phyloP scores from a whole-genome alignment of 129 eudicot species.

The Artemisia argyi region DNA sequence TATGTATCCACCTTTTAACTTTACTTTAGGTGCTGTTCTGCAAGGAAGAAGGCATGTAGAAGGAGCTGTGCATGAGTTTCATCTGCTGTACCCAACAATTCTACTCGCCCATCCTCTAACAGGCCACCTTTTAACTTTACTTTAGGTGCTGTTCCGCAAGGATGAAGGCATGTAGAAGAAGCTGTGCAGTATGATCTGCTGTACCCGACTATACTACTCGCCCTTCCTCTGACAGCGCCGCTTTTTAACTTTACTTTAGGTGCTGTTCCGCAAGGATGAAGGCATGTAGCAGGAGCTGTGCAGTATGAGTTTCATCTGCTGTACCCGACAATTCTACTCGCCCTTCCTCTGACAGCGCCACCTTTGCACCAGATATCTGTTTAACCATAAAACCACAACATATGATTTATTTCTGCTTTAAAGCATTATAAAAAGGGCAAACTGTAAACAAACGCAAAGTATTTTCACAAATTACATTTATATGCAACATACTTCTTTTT shows the following conservation, averaged over 20 bases:
- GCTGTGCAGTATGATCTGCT: slow-evolving; percentile 43
- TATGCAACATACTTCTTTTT: too few species aligned
- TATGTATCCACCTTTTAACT: slow-evolving; percentile 5
- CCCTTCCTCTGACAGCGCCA: slow-evolving; percentile 38
- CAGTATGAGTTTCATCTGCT: slow-evolving; percentile 37
- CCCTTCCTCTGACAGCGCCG: slow-evolving; percentile 37
- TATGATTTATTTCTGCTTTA: background rate
- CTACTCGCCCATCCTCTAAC: slow-evolving; percentile 38
- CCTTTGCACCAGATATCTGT: slow-evolving; percentile 62
- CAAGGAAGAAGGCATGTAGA: slow-evolving; percentile 50
- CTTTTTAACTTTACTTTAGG: slow-evolving; percentile 24
- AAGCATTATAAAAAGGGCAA: background rate
- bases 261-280: slow-evolving; percentile 46
- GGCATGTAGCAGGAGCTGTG: slow-evolving; percentile 53
- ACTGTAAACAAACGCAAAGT: background rate
- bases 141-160: slow-evolving; percentile 33
- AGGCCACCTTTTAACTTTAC: slow-evolving; percentile 15
- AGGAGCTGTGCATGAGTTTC: slow-evolving; percentile 51
- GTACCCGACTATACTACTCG: slow-evolving; percentile 42
- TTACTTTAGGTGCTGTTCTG: slow-evolving; percentile 28
- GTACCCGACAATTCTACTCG: slow-evolving; percentile 44
- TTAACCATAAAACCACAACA: background rate
- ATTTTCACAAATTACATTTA: too few species aligned
- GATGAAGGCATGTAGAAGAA: slow-evolving; percentile 54
- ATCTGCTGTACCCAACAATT: slow-evolving; percentile 41